Evolutionary conservation across 768 basidiomycete species (phyloP).

Genomic region (Russula abietina): DNA sequence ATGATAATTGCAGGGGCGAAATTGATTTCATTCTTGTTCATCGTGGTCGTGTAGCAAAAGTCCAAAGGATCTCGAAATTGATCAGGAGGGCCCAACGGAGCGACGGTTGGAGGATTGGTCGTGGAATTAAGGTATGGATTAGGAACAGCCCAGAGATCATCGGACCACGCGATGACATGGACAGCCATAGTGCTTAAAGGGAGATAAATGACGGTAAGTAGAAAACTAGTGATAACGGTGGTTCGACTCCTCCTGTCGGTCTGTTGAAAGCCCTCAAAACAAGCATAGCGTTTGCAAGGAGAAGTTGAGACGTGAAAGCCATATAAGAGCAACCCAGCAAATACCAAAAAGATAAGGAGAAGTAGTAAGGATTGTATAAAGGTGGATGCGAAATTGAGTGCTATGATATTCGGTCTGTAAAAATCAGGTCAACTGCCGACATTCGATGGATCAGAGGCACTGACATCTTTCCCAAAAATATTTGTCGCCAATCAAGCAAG

Average conservation of each 20-base stretch:
- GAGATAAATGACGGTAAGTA: conserved; percentile 64
- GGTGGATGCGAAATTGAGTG: conserved; percentile 64
- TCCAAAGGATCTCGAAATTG: conserved; percentile 58
- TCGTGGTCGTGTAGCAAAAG: conserved; percentile 77
- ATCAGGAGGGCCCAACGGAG: conserved; percentile 49
- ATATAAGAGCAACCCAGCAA: conserved; percentile 50
- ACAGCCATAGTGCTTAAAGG: conserved; percentile 74
- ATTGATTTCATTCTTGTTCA: conserved; percentile 63
- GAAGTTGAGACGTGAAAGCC: conserved; percentile 49
- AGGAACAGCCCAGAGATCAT: conserved; percentile 66
- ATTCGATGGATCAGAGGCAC: conserved; percentile 25
- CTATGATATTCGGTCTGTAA: conserved; percentile 62
- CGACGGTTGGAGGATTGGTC: conserved; percentile 41
- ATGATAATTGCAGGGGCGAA: conserved; percentile 58
- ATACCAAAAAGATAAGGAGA: conserved; percentile 50
- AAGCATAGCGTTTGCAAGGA: conserved; percentile 43
- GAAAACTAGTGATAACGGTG: conserved; percentile 55
- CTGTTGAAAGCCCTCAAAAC: conserved; percentile 51
- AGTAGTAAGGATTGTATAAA: conserved; percentile 54
- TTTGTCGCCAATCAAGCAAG: conserved; percentile 47
- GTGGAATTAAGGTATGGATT: conserved; percentile 64
- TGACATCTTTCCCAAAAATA: conserved; percentile 66
- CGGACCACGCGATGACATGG: conserved; percentile 70
- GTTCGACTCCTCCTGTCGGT: conserved; percentile 42
- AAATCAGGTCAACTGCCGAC: conserved; percentile 9